Percentiles rank a stretch among this genome's conserved stretches.
Evolutionary conservation across 1,284 basidiomycete genomes (phyloP).

Genomic region (Stereum hirsutum): DNA sequence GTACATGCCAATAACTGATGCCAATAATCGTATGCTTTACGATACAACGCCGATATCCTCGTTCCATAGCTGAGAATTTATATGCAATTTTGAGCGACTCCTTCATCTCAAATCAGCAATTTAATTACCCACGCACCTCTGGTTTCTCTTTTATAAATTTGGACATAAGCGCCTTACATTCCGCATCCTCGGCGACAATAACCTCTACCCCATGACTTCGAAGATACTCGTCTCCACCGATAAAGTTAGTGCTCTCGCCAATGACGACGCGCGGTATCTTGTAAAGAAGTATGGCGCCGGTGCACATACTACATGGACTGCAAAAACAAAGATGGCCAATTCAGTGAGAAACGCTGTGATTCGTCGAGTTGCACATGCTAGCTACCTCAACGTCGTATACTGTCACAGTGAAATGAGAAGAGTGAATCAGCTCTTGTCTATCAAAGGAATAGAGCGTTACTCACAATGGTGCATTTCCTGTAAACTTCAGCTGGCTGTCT

Average conservation of each 20-base stretch:
- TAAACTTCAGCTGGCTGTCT: conserved; percentile 33
- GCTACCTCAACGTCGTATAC: conserved; percentile 43
- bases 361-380: neutral
- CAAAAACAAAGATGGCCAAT: too few species aligned
- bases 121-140: conserved; percentile 27
- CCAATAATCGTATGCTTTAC: too few species aligned
- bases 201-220: conserved; percentile 42
- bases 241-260: conserved; percentile 43
- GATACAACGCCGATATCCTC: conserved; percentile 60
- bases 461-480: conserved; percentile 35
- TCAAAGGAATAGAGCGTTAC: conserved; percentile 11
- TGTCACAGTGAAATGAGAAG: conserved; percentile 6
- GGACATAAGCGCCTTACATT: conserved; percentile 37
- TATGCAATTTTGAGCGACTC: too few species aligned
- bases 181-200: conserved; percentile 33
- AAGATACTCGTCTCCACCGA: conserved; percentile 41
- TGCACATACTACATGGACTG: conserved; percentile 57
- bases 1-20: too few species aligned
- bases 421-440: neutral
- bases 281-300: conserved; percentile 50
- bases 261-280: conserved; percentile 53
- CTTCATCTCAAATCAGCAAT: neutral
- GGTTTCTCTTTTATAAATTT: conserved; percentile 41
- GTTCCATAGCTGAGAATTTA: conserved; percentile 25
- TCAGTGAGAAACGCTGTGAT: neutral